A percentile compares a stretch with the other conserved stretches of the same genome.
These are phyloP conservation scores for Dothideomycetes sp. DNA, from an alignment of 2,329 filamentous ascomycete genomes.

Conservation along the genomic window DNA sequence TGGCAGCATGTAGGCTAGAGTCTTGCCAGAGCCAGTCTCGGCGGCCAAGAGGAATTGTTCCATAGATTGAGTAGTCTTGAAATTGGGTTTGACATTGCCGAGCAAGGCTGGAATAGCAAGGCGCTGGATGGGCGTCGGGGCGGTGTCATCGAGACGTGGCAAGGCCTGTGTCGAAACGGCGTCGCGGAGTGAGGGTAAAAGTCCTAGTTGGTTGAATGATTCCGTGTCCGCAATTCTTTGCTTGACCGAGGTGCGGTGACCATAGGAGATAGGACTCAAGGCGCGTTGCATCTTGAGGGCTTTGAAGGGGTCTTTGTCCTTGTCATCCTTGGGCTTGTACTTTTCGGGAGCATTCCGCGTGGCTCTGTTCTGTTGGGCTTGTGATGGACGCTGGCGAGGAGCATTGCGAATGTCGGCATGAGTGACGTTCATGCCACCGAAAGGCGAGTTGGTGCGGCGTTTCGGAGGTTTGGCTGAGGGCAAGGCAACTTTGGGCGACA, in stretches of 20 bases:
- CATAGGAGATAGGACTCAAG: slow-evolving; percentile 68
- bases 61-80: slow-evolving; percentile 30
- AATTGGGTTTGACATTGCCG: slow-evolving; percentile 37
- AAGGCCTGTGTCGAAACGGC: slow-evolving; percentile 67
- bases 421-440: slow-evolving; percentile 51
- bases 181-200: slow-evolving; percentile 62
- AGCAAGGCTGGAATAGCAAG: slow-evolving; percentile 79
- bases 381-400: slow-evolving; percentile 27
- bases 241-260: slow-evolving; percentile 54
- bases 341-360: slow-evolving; percentile 36
- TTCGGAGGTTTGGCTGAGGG: slow-evolving; percentile 29
- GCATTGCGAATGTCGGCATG: slow-evolving; percentile 36
- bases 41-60: slow-evolving; percentile 76
- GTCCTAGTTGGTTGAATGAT: slow-evolving; percentile 69
- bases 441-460: slow-evolving; percentile 43
- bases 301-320: slow-evolving; percentile 53
- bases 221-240: slow-evolving; percentile 55
- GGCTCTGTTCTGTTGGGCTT: slow-evolving; percentile 41
- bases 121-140: slow-evolving; percentile 80
- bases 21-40: slow-evolving; percentile 96
- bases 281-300: slow-evolving; percentile 90
- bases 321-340: slow-evolving; percentile 34
- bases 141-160: slow-evolving; percentile 61
- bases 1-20: slow-evolving; percentile 81
- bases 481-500: slow-evolving; percentile 36